These are phyloP conservation scores for Polyporus arcularius DNA, from an alignment of 768 basidiomycete genomes.

Conservation along the genomic window DNA sequence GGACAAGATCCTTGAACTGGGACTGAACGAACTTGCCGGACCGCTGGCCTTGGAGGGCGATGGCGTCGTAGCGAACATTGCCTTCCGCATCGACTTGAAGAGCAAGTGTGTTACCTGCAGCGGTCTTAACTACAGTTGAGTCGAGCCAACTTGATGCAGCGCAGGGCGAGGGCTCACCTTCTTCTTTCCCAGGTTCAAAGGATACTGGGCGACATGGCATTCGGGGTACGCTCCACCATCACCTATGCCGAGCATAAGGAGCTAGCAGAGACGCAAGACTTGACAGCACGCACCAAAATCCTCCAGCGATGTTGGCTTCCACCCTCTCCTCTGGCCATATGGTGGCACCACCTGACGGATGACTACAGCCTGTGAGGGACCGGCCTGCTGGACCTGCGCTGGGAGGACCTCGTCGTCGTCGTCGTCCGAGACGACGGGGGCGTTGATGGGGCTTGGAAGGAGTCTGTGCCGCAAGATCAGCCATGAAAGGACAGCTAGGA, in stretches of 20 bases:
- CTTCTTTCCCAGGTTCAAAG: slow-evolving; percentile 92
- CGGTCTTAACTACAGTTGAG: slow-evolving; percentile 51
- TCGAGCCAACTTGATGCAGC: neutral
- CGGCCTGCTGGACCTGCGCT: slow-evolving; percentile 27
- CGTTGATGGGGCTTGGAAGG: slow-evolving; percentile 67
- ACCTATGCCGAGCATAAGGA: slow-evolving; percentile 39
- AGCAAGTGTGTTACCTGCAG: slow-evolving; percentile 92
- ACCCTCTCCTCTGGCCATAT: slow-evolving; percentile 83
- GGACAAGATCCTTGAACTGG: slow-evolving; percentile 97
- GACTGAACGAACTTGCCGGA: slow-evolving; percentile 86
- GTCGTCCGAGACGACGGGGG: slow-evolving; percentile 55
- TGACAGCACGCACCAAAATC: slow-evolving; percentile 70
- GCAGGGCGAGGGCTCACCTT: slow-evolving; percentile 56
- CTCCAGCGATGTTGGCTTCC: slow-evolving; percentile 80
- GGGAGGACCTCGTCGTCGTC: slow-evolving; percentile 51
- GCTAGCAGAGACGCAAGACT: slow-evolving; percentile 6
- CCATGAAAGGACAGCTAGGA: neutral
- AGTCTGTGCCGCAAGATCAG: slow-evolving; percentile 42
- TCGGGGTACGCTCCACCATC: slow-evolving; percentile 91
- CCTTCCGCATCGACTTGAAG: slow-evolving; percentile 97
- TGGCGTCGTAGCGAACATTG: slow-evolving; percentile 95
- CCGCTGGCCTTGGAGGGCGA: slow-evolving; percentile 93
- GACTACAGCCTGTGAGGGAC: slow-evolving; percentile 42
- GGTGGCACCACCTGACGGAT: slow-evolving; percentile 64
- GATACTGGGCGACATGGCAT: slow-evolving; percentile 97